Evolutionary conservation across 306 rosid genomes (phyloP), one percentile per base, ranked within the genome.

Genomic region (Citrullus colocynthis): DNA sequence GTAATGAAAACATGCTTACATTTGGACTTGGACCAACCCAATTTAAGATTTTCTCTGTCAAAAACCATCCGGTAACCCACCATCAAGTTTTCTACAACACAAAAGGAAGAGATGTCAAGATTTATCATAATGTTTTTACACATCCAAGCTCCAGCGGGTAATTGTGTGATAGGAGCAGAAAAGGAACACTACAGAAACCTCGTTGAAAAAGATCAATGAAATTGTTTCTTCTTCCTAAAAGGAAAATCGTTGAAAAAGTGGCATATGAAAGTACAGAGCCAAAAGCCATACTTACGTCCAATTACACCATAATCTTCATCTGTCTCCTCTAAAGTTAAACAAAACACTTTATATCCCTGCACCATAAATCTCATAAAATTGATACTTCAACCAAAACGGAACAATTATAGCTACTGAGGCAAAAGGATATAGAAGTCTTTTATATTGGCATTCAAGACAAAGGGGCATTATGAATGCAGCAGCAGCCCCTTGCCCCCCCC

Each of bases 1-100:
- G 37, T 44, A 42, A 44, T 21, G 42, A 44, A 58, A 13, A 63
- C 54, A 45, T 52, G 48, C 96, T 90, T 74, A 90, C 96, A 90
- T 70, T 87, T 78, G 76, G 89, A 87, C 51, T 82, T 85, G 41
- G 91, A 88, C 96, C 96, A 90, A 45, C 88, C 88, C 82, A 90
- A 83, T 67, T 75, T 78, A 78, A 81, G 45, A 59, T 87, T 88
- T 81, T 88, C 91, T 74, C 92, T 54, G 81, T 90, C 91, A 79
- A 90, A 88, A 57, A 87, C 89, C 87, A 86, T 32, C 45, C 42
- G 85, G 78, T 90, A 84, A 51, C 88, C 92, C 52, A 49, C 82
- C 78, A 90, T 84, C 83, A 84, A 87, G 82, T 90, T 85, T 78
- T 87, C 96, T 88, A 92, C 65, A 72, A 28, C 18, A 49, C 75